Conservation (phyloP, 176 grass and related monocot species). For the Musa itinerans region DNA sequence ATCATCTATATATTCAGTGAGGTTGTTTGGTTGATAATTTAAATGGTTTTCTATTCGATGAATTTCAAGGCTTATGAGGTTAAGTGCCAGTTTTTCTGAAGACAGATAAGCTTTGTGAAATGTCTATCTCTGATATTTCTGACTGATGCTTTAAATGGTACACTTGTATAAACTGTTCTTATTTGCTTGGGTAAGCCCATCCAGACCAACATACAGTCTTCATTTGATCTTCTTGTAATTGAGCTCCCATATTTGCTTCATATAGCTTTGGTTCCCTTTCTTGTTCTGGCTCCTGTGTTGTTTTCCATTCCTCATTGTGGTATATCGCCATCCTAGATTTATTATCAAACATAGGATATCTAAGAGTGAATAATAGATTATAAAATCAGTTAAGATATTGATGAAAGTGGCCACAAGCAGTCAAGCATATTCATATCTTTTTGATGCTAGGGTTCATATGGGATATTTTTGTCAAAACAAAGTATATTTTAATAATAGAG, state of each 20-base stretch:
- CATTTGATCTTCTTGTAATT: background rate
- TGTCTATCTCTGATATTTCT: background rate
- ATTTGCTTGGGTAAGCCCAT: background rate
- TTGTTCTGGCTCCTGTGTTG: background rate
- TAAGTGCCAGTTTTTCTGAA: background rate
- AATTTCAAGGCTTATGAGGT: background rate
- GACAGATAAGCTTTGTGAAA: background rate
- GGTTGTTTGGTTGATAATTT: background rate
- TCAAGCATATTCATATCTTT: too few relatives aligned
- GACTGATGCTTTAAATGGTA: background rate
- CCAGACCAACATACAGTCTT: background rate
- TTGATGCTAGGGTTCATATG: too few relatives aligned
- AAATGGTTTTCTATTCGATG: background rate
- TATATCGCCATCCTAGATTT: background rate
- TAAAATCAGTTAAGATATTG: too few relatives aligned
- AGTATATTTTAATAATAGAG: too few relatives aligned
- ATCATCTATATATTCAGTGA: background rate
- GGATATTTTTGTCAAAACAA: too few relatives aligned
- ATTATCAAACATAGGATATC: background rate
- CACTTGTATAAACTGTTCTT: background rate
- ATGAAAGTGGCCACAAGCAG: too few relatives aligned
- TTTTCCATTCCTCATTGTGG: background rate
- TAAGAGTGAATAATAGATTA: too few relatives aligned
- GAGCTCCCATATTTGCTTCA: background rate
- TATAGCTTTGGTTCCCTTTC: background rate